A percentile compares a stretch with the other conserved stretches of the same genome.
Conservation (phyloP, 192 early-diverging fungal species). For the Globomyces pollinis-pini region DNA sequence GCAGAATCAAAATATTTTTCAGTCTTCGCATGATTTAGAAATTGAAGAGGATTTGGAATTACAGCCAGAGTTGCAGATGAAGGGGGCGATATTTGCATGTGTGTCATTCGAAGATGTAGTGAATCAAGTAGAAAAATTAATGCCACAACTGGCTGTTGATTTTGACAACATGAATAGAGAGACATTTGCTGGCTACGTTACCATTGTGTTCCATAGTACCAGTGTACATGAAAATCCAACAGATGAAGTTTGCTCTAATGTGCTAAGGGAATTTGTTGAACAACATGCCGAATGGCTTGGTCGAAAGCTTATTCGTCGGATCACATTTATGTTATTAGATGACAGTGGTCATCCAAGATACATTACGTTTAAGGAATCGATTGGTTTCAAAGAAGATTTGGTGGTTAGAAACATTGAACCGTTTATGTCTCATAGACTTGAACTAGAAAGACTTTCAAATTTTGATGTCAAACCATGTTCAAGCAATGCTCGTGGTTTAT, state of each 20-base stretch:
- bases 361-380: conserved; percentile 91
- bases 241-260: conserved; percentile 24
- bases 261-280: conserved; percentile 58
- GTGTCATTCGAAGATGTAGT: conserved; percentile 58
- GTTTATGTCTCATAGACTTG: conserved; percentile 94
- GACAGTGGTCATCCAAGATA: conserved; percentile 79
- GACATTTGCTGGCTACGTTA: neutral
- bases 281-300: conserved; percentile 55
- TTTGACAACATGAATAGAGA: neutral
- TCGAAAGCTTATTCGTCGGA: conserved; percentile 70
- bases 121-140: conserved; percentile 44
- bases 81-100: conserved; percentile 79
- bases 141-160: conserved; percentile 41
- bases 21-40: neutral
- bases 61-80: conserved; percentile 37
- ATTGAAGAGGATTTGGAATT: neutral
- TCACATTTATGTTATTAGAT: conserved; percentile 84
- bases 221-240: neutral
- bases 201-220: conserved; percentile 58
- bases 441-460: conserved; percentile 83
- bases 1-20: neutral
- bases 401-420: conserved; percentile 98
- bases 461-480: conserved; percentile 96
- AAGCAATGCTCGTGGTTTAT: conserved; percentile 89
- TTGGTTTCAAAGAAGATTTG: conserved; percentile 78